phyloP scores from a whole-genome alignment of 2,329 filamentous ascomycete species.

The Fusarium praegraminearum region DNA sequence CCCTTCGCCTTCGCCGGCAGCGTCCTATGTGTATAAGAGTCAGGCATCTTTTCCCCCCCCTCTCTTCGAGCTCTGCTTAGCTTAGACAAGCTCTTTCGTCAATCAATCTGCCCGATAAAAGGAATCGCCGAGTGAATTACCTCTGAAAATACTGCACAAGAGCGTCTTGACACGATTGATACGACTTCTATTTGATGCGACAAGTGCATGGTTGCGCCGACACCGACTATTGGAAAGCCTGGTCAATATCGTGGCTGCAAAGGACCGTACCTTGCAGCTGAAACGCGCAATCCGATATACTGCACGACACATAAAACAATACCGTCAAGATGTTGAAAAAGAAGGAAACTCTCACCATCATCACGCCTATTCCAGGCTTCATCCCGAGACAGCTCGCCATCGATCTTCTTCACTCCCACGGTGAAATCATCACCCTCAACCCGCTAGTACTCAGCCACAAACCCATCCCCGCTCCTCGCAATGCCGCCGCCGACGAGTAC shows the following conservation, averaged over 20 bases:
- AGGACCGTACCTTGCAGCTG: constrained; percentile 28
- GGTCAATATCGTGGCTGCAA: constrained; percentile 10
- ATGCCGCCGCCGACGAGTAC: constrained; percentile 76
- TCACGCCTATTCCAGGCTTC: constrained; percentile 76
- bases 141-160: not conserved
- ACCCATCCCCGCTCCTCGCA: constrained; percentile 73
- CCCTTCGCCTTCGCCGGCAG: too few relatives aligned
- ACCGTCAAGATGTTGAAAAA: constrained; percentile 65
- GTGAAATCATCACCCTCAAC: constrained; percentile 77
- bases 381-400: constrained; percentile 78
- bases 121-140: not conserved
- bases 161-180: constrained; percentile 13
- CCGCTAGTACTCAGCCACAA: constrained; percentile 74
- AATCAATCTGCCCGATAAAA: constrained; percentile 16
- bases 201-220: constrained; percentile 1
- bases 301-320: not conserved
- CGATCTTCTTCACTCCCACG: constrained; percentile 78
- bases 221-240: constrained; percentile 2
- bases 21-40: too few relatives aligned
- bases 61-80: constrained; percentile 9
- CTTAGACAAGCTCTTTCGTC: not conserved
- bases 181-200: not conserved
- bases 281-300: constrained; percentile 28
- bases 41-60: not conserved
- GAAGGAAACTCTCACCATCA: constrained; percentile 74